A percentile compares a stretch with the other conserved stretches of the same genome.
Evolutionary conservation across 306 rosid species (phyloP).

Genomic region (Cucurbita maxima): DNA sequence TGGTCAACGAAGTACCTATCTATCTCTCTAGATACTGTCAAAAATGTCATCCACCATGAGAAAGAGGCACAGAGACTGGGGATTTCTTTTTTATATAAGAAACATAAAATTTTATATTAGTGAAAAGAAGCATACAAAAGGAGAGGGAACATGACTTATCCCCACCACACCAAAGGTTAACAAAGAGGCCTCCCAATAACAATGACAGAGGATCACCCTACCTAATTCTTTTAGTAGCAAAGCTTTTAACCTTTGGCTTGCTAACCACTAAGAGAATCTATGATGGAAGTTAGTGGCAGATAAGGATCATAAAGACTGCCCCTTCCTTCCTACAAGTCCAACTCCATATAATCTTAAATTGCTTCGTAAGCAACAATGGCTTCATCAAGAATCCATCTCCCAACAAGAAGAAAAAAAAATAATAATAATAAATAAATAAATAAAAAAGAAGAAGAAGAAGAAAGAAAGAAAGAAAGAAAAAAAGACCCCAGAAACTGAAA

Average conservation of each 20-base stretch:
- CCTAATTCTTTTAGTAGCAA: background rate
- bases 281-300: background rate
- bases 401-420: no score
- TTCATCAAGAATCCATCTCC: no score
- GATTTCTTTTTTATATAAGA: no score
- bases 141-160: no score
- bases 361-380: no score
- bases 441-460: no score
- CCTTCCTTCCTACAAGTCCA: background rate
- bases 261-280: background rate
- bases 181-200: background rate
- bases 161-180: background rate
- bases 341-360: background rate
- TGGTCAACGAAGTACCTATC: background rate
- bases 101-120: no score
- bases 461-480: no score
- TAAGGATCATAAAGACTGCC: background rate
- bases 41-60: background rate
- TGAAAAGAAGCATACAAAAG: no score
- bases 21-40: background rate
- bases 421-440: no score
- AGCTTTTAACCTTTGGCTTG: background rate
- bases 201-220: background rate
- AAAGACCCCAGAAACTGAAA: no score
- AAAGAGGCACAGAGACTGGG: background rate